Conservation (phyloP, 148 eudicot genomes). For the Arbutus unedo region DNA sequence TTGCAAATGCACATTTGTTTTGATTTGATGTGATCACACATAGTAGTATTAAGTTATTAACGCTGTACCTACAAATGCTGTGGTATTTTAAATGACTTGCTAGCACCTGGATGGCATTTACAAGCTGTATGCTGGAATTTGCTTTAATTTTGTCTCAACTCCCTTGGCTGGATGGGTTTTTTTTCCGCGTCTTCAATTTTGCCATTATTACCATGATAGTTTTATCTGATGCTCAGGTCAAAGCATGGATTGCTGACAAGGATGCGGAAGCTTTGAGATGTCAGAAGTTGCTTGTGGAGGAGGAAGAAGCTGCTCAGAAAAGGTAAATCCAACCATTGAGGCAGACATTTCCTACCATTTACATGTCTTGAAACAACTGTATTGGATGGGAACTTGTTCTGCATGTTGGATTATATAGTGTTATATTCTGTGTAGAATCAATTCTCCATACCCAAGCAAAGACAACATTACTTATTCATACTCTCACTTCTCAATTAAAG, state of each 20-base stretch:
- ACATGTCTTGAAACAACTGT: neutral
- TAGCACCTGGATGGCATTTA: neutral
- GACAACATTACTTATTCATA: neutral
- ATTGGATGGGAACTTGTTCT: neutral
- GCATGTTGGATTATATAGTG: neutral
- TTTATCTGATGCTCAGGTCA: conserved; percentile 47
- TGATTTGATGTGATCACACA: neutral
- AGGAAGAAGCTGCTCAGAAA: conserved; percentile 97
- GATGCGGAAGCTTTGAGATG: conserved; percentile 94
- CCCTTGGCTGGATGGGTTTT: neutral
- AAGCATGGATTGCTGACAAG: conserved; percentile 91
- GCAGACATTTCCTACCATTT: neutral
- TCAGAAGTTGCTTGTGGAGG: conserved; percentile 94
- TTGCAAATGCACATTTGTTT: neutral
- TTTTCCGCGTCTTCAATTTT: neutral
- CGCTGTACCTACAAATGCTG: neutral
- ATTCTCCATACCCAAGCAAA: neutral
- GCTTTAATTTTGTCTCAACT: neutral
- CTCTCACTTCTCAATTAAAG: neutral
- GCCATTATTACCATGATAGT: neutral
- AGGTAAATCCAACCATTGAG: conserved; percentile 40
- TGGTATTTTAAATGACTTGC: neutral
- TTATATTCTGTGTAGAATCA: neutral
- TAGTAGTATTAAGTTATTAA: neutral
- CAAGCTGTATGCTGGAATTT: neutral